Base-by-base conservation (phyloP, 495 filamentous ascomycete genomes). In the Hypoxylon fragiforme region DNA sequence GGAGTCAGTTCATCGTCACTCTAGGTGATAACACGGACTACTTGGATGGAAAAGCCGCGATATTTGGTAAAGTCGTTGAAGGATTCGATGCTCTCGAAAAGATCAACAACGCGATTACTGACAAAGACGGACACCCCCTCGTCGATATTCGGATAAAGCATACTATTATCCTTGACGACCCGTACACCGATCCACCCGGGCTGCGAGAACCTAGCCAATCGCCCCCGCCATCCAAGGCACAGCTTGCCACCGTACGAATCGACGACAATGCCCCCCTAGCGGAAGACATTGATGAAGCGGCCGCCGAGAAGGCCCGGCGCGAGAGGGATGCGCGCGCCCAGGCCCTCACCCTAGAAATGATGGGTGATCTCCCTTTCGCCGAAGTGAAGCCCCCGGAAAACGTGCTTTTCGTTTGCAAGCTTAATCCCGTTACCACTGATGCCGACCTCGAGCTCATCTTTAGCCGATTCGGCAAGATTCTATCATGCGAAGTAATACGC, bases 341-440 rank as follows among this genome's bases (percentile, higher is more conserved):
- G 67, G 94, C 94, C 1, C 70, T 98, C 56, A 98, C 94, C 0
- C 77, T 98, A 34, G 94, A 98, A 69, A 96, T 98, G 87, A 91
- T 98, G 68, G 94, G 94, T 16, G 94, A 98, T 70, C 79, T 98
- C 49, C 95, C 94, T 8, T 98, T 96, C 67, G 94, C 94, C 48
- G 94, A 97, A 72, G 92, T 98, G 68, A 96, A 95, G 55, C 94
- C 94, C 4, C 94, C 94, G 1, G 94, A 98, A 72, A 97, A 98
- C 65, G 85, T 98, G 20, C 77, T 98, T 9, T 98, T 98, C 65
- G 94, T 98, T 51, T 98, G 94, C 85, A 97, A 98, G 68, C 77
- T 98, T 16, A 98, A 98, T 55, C 95, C 95, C 0, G 91, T 98
- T 38, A 98, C 94, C 11, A 74, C 73, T n/a, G 94, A 97, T 67